Evolutionary conservation across 768 basidiomycete species (phyloP).

Genomic region (Coprinellus aureogranulatus): DNA sequence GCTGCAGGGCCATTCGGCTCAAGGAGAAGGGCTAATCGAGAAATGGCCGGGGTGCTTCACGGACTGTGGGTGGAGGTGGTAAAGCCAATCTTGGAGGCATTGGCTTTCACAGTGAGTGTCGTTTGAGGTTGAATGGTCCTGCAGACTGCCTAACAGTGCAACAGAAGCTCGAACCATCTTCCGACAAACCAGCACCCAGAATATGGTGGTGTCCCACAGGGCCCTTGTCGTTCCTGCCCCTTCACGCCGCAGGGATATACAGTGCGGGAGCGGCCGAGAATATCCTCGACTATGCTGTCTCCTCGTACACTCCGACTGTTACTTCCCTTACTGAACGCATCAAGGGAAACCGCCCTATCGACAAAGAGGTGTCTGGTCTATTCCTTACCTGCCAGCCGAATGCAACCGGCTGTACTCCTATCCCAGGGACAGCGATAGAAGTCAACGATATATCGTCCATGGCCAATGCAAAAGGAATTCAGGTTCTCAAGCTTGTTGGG

Average conservation of each 20-base stretch:
- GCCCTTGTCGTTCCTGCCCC: slow-evolving; percentile 3
- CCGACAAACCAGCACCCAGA: background rate
- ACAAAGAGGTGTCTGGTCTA: background rate
- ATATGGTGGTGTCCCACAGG: slow-evolving; percentile 10
- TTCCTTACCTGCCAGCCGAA: slow-evolving; percentile 10
- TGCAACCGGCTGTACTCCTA: background rate
- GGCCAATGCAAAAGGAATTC: background rate
- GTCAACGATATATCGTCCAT: background rate
- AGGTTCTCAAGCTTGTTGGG: slow-evolving; percentile 19
- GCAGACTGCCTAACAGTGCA: background rate
- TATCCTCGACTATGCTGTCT: background rate
- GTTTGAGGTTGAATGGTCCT: background rate
- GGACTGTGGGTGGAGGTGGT: background rate
- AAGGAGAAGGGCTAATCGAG: background rate
- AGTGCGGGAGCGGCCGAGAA: background rate
- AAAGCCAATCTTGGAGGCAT: slow-evolving; percentile 9
- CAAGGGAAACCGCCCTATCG: background rate
- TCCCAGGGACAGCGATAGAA: slow-evolving; percentile 11
- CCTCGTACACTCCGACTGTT: slow-evolving; percentile 8
- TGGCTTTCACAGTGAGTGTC: slow-evolving; percentile 7
- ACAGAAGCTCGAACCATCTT: background rate
- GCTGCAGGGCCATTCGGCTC: background rate
- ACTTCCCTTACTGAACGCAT: background rate
- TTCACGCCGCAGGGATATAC: slow-evolving; percentile 7
- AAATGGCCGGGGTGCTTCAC: background rate